Percentiles rank a stretch among this genome's conserved stretches.
phyloP scores from a whole-genome alignment of 2,329 filamentous ascomycete species.

The Botrytis deweyae region DNA sequence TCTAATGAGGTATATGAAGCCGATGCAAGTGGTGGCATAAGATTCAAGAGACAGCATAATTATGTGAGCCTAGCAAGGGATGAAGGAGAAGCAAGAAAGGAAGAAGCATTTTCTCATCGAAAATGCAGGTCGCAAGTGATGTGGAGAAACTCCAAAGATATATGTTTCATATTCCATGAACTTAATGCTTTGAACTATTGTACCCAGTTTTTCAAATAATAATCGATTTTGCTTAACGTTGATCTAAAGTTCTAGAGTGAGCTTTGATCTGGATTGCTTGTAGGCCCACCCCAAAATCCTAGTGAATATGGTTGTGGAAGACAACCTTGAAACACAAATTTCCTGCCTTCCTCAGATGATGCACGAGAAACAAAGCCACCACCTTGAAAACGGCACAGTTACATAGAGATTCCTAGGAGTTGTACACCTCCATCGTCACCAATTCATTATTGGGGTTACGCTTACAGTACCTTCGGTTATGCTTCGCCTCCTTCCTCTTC shows the following conservation, averaged over 20 bases:
- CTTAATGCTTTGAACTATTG: neutral
- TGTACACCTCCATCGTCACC: neutral
- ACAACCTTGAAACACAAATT: conserved; percentile 19
- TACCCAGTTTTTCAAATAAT: conserved; percentile 7
- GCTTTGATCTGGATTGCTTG: conserved; percentile 1
- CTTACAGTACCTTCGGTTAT: conserved; percentile 3
- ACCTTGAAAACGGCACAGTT: neutral
- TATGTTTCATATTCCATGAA: conserved; percentile 5
- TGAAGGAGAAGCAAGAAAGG: neutral
- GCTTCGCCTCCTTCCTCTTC: conserved; percentile 17
- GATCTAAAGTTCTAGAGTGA: conserved; percentile 19
- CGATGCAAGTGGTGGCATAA: conserved; percentile 11
- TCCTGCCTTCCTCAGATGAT: conserved; percentile 15
- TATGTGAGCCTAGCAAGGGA: conserved; percentile 5
- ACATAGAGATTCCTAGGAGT: neutral
- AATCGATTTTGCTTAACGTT: conserved; percentile 11
- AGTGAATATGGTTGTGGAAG: neutral
- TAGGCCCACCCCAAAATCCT: neutral
- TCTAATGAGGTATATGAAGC: conserved; percentile 8
- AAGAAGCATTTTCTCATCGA: conserved; percentile 3
- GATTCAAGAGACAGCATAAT: conserved; percentile 7
- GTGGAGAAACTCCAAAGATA: conserved; percentile 1
- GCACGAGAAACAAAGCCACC: conserved; percentile 4
- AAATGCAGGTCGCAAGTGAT: neutral
- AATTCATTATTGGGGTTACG: neutral